phyloP scores from a whole-genome alignment of 768 basidiomycete species.

The Pholiota molesta region DNA sequence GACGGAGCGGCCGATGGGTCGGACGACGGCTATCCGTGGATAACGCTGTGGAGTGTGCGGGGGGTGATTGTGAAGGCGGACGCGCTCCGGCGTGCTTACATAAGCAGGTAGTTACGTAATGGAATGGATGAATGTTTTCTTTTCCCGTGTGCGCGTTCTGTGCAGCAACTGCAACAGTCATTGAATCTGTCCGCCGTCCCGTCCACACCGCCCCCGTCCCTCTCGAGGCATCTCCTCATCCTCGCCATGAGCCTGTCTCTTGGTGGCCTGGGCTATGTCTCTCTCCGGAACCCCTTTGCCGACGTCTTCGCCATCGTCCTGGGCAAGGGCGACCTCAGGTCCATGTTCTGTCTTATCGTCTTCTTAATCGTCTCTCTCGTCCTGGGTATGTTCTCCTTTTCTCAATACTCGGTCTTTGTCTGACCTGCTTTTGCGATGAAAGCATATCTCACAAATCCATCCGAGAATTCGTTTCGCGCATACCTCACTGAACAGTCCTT shows the following conservation, averaged over 20 bases:
- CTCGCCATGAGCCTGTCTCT: slow-evolving; percentile 70
- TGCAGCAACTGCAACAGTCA: slow-evolving; percentile 25
- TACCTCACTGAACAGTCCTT: slow-evolving; percentile 98
- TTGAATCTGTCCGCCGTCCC: slow-evolving; percentile 16
- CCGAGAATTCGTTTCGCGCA: slow-evolving; percentile 90
- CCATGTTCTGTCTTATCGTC: slow-evolving; percentile 70
- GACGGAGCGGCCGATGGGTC: background rate
- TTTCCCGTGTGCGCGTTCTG: slow-evolving; percentile 11
- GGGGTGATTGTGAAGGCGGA: slow-evolving; percentile 18
- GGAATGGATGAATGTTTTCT: slow-evolving; percentile 19
- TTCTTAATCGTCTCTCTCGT: slow-evolving; percentile 70
- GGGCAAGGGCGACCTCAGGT: slow-evolving; percentile 66
- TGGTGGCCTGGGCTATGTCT: slow-evolving; percentile 62
- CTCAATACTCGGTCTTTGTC: slow-evolving; percentile 14
- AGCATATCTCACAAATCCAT: slow-evolving; percentile 96
- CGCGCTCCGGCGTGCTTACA: slow-evolving; percentile 1
- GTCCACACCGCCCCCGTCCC: slow-evolving; percentile 30
- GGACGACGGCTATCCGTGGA: slow-evolving; percentile 20
- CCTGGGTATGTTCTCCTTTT: slow-evolving; percentile 56
- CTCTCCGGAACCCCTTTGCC: slow-evolving; percentile 56
- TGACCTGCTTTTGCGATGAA: slow-evolving; percentile 21
- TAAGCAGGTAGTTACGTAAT: slow-evolving; percentile 8
- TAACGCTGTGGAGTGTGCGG: slow-evolving; percentile 13
- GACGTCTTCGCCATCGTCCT: slow-evolving; percentile 53
- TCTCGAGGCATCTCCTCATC: slow-evolving; percentile 50